Conservation (phyloP, 176 grass and related monocot genomes). For the Poa pratensis region DNA sequence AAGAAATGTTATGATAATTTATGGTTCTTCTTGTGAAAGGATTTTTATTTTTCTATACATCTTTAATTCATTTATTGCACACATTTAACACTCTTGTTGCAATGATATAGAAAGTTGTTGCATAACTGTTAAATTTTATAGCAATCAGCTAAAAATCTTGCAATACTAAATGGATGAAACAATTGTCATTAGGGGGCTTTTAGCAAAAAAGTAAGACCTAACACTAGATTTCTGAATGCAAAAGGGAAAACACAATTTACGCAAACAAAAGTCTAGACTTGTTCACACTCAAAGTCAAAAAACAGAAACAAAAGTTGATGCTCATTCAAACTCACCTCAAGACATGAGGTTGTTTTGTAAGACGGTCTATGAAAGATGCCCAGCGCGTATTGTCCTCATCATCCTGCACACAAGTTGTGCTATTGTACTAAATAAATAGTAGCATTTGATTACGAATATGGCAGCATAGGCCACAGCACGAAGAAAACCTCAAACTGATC, state of each 20-base stretch:
- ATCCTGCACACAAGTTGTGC: constrained; percentile 52
- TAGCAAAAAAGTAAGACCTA: not conserved
- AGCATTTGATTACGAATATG: not conserved
- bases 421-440: constrained; percentile 7
- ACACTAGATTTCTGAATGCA: not conserved
- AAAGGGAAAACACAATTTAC: not conserved
- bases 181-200: constrained; percentile 7
- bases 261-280: not conserved
- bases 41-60: not conserved
- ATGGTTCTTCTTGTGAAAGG: not conserved
- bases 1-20: not conserved
- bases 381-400: constrained; percentile 87
- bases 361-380: constrained; percentile 77
- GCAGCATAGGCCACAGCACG: not conserved
- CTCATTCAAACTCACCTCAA: constrained; percentile 62
- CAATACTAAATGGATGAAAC: not conserved
- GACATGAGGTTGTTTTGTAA: constrained; percentile 67
- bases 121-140: not conserved
- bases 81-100: not conserved
- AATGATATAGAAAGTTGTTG: not conserved
- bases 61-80: not conserved
- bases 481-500: constrained; percentile 85
- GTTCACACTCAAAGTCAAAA: constrained; percentile 10
- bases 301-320: constrained; percentile 13
- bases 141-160: not conserved